Evolutionary conservation across 257 asterid species (phyloP).

Genomic region (Ilex aquifolium): DNA sequence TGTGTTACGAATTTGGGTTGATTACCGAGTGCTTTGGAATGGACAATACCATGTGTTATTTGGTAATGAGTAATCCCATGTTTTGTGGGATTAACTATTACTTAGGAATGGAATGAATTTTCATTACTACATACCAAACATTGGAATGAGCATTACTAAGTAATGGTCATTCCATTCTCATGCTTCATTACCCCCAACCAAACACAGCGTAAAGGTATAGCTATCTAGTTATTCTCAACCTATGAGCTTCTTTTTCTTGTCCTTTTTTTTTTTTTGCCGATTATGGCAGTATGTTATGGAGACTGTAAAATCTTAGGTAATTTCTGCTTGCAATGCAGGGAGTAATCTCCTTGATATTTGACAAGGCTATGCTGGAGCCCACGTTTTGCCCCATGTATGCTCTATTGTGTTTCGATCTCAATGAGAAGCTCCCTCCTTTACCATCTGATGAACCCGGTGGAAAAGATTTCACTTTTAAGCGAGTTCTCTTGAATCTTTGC

Average conservation of each 20-base stretch:
- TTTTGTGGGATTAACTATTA: too few relatives aligned
- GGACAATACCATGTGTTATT: too few relatives aligned
- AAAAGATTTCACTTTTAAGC: conserved; percentile 9
- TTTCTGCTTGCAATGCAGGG: background rate
- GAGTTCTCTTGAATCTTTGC: conserved; percentile 7
- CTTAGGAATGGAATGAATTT: too few relatives aligned
- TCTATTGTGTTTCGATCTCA: conserved; percentile 4
- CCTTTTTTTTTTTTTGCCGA: background rate
- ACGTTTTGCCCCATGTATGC: conserved; percentile 11
- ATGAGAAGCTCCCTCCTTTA: conserved; percentile 9
- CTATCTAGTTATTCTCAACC: background rate
- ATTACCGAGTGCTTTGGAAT: too few relatives aligned
- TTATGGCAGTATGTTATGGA: too few relatives aligned
- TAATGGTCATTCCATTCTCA: too few relatives aligned
- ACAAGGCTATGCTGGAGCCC: conserved; percentile 11
- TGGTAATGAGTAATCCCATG: too few relatives aligned
- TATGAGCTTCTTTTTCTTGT: background rate
- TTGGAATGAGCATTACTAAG: too few relatives aligned
- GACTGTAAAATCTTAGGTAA: background rate
- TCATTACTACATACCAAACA: too few relatives aligned
- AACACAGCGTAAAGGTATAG: too few relatives aligned
- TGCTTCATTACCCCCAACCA: too few relatives aligned
- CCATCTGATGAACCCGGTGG: conserved; percentile 15
- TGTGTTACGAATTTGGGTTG: too few relatives aligned
- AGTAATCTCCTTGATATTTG: conserved; percentile 8